Conservation (phyloP, 2,329 filamentous ascomycete genomes). For the Aureobasidium lini region DNA sequence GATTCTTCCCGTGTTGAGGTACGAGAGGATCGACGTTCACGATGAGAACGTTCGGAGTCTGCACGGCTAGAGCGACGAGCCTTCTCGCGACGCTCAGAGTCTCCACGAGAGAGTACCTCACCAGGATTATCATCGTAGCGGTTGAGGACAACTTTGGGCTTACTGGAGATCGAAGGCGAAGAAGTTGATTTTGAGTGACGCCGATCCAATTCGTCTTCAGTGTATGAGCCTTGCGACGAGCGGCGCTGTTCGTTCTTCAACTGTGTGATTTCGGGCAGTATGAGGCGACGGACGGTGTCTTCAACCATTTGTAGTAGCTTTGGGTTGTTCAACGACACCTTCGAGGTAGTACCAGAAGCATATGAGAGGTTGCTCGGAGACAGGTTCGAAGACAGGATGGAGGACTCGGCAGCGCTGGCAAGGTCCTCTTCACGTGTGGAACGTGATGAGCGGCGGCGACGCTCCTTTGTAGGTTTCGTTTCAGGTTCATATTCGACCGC, state of each 20-base stretch:
- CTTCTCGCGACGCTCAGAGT: constrained; percentile 43
- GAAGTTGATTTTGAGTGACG: constrained; percentile 55
- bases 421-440: constrained; percentile 45
- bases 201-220: constrained; percentile 42
- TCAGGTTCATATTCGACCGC: constrained; percentile 30
- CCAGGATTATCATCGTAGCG: constrained; percentile 52
- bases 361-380: constrained; percentile 51
- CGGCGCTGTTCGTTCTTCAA: constrained; percentile 85
- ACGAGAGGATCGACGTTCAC: constrained; percentile 15
- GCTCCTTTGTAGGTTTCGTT: constrained; percentile 23
- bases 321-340: constrained; percentile 76
- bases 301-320: constrained; percentile 86
- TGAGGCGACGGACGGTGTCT: constrained; percentile 82
- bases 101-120: constrained; percentile 47
- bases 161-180: constrained; percentile 50
- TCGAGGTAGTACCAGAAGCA: constrained; percentile 47
- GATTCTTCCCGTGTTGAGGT: constrained; percentile 14
- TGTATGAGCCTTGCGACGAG: constrained; percentile 54
- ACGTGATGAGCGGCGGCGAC: constrained; percentile 33
- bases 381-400: constrained; percentile 52
- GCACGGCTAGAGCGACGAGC: constrained; percentile 49
- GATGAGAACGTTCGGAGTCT: constrained; percentile 24
- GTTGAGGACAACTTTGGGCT: constrained; percentile 55
- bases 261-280: constrained; percentile 84
- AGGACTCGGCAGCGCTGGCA: constrained; percentile 52